phyloP scores from a whole-genome alignment of 352 stramenopile genomes.

The Elongisporangium undulatum region DNA sequence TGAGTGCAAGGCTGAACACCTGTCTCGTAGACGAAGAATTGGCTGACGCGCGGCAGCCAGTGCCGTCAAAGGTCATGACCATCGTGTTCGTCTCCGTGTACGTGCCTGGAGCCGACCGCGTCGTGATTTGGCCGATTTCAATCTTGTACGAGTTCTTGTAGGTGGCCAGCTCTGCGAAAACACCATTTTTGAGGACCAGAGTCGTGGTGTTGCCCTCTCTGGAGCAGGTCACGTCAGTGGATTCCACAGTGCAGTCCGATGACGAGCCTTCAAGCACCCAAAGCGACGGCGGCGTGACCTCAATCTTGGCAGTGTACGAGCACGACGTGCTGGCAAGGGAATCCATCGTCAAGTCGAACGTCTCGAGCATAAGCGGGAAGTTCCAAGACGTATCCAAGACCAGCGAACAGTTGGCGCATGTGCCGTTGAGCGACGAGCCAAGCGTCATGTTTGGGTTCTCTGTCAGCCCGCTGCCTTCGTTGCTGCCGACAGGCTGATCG shows the following conservation, averaged over 20 bases:
- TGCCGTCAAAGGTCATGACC: constrained; percentile 51
- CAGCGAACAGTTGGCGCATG: constrained; percentile 64
- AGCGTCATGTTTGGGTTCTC: constrained; percentile 44
- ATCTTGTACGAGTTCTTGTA: constrained; percentile 43
- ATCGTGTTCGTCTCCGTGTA: constrained; percentile 52
- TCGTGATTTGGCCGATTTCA: constrained; percentile 53
- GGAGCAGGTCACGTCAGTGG: constrained; percentile 19
- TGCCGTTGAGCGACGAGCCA: constrained; percentile 55
- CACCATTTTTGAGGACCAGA: constrained; percentile 32
- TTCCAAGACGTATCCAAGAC: constrained; percentile 54
- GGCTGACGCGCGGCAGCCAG: constrained; percentile 36
- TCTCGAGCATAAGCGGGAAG: constrained; percentile 64
- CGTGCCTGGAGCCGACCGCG: constrained; percentile 45
- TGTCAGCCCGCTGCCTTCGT: constrained; percentile 35
- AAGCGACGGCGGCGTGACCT: constrained; percentile 44
- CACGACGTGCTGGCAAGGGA: constrained; percentile 33
- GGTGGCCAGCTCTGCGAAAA: constrained; percentile 31
- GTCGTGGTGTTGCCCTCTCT: constrained; percentile 54
- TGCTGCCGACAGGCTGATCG: constrained; percentile 28
- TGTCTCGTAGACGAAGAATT: constrained; percentile 22
- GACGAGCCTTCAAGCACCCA: constrained; percentile 41
- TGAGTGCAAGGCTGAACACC: constrained; percentile 54
- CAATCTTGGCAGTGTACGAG: constrained; percentile 43
- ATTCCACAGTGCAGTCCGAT: constrained; percentile 31
- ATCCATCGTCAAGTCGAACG: constrained; percentile 46